Evolutionary conservation across 176 grass and related monocot species (phyloP), one percentile per base, ranked within the genome.

Genomic region (Puccinellia tenuiflora): DNA sequence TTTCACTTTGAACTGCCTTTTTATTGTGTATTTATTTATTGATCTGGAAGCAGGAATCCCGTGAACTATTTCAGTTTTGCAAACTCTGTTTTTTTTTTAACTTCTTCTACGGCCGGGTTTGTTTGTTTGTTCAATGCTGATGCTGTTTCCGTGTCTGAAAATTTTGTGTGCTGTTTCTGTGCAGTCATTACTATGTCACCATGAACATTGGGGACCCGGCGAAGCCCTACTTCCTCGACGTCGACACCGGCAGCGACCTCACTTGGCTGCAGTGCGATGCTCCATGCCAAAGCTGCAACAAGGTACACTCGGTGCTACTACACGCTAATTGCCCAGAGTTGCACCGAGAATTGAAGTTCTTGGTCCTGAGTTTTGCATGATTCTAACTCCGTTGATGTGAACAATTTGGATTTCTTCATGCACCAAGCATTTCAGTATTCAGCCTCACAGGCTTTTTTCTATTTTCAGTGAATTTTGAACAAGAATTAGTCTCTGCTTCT

Each of bases 231-330:
- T 94, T 87, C 81, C 79, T 99, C 25, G 96, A 99, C 42, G 85
- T 99, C 4, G 96, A 99, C 91, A 99, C 96, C 0, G 96, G 96
- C 22, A 99, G 96, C 63, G 93, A 96, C 31, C 93, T 99, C 50
- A 94, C 93, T 26, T 99, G 96, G 96, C 80, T 99, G 61, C 91
- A 99, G 54, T 99, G 96, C 43, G 89, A 99, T 55, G 93, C 93
- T 2, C 96, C 96, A 29, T 99, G 96, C 80, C 79, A 78, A 64
- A 90, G 91, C 17, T 99, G 93, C 89, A 93, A 94, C 88, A 95
- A 91, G 83, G 93, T 97, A 85, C 61, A 21, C 69, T 31, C 21
- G 16, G 8, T 77, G 21, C 45, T 63, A 4, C 30, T 34, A 11
- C 13, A 11, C 13, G 18, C 22, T 28, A 24, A 18, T 55, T 21